A percentile compares a stretch with the other conserved stretches of the same genome.
Evolutionary conservation across 2,329 filamentous ascomycete genomes (phyloP).

Genomic region (Capronia coronata): DNA sequence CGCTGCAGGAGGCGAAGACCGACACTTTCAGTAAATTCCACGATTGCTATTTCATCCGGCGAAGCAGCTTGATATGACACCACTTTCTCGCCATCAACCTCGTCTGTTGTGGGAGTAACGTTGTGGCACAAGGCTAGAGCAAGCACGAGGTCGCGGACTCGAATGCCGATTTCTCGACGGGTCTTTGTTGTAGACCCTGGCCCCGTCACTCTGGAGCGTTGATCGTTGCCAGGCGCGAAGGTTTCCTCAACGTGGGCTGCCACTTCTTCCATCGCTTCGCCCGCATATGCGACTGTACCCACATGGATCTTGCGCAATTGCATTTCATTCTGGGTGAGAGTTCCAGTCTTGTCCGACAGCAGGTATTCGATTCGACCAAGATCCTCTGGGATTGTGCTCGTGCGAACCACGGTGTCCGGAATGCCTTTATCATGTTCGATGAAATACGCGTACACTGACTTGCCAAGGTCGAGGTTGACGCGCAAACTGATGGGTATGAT

Average conservation of each 20-base stretch:
- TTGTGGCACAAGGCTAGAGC: slow-evolving; percentile 94
- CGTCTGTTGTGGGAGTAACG: slow-evolving; percentile 84
- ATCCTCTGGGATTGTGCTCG: slow-evolving; percentile 95
- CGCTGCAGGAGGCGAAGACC: slow-evolving; percentile 77
- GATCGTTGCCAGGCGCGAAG: slow-evolving; percentile 51
- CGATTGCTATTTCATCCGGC: slow-evolving; percentile 96
- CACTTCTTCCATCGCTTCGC: slow-evolving; percentile 98
- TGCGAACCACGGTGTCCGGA: slow-evolving; percentile 84
- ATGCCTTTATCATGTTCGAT: slow-evolving; percentile 90
- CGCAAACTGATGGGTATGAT: slow-evolving; percentile 96
- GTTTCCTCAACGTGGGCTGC: slow-evolving; percentile 76
- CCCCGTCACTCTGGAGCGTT: slow-evolving; percentile 14
- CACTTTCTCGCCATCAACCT: slow-evolving; percentile 66
- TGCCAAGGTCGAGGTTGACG: slow-evolving; percentile 95
- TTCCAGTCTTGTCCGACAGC: slow-evolving; percentile 96
- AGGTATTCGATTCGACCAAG: slow-evolving; percentile 93
- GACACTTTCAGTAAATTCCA: slow-evolving; percentile 88
- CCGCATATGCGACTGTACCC: slow-evolving; percentile 94
- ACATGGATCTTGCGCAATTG: slow-evolving; percentile 98
- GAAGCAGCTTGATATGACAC: slow-evolving; percentile 95
- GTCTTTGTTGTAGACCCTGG: slow-evolving; percentile 61
- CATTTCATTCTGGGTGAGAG: slow-evolving; percentile 95
- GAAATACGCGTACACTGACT: slow-evolving; percentile 91
- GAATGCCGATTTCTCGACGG: slow-evolving; percentile 83
- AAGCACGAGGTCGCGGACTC: slow-evolving; percentile 86